Percentiles rank a stretch among this genome's conserved stretches.
Conservation (phyloP, 495 filamentous ascomycete genomes). For the Niebla homalea region DNA sequence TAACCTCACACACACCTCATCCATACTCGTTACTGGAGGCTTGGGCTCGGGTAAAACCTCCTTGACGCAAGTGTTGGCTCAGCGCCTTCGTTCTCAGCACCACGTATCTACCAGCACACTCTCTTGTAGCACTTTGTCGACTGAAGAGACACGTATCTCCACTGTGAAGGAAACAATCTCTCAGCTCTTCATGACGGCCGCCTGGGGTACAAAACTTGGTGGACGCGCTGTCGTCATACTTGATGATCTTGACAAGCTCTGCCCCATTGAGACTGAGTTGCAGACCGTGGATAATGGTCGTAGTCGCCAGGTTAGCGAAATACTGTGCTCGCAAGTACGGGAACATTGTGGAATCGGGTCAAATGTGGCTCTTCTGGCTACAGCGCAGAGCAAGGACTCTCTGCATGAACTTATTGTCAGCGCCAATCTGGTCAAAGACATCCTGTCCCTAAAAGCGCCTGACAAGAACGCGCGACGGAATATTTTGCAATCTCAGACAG, state of each 20-base stretch:
- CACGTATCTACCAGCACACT: conserved; percentile 72
- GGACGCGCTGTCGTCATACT: conserved; percentile 73
- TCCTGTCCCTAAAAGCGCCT: conserved; percentile 73
- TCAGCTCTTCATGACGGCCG: conserved; percentile 71
- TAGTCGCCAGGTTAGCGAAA: conserved; percentile 82
- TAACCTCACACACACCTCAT: conserved; percentile 71
- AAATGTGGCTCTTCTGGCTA: conserved; percentile 77
- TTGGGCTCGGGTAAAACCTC: conserved; percentile 82
- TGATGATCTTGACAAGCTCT: conserved; percentile 86
- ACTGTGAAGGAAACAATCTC: conserved; percentile 80
- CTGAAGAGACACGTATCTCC: conserved; percentile 74
- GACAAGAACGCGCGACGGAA: conserved; percentile 80
- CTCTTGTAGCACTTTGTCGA: conserved; percentile 68
- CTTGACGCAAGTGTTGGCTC: conserved; percentile 51
- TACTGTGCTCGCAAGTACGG: conserved; percentile 66
- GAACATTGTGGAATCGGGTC: conserved; percentile 66
- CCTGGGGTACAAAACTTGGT: conserved; percentile 76
- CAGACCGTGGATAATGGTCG: conserved; percentile 87
- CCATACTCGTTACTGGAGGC: conserved; percentile 76
- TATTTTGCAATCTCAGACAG: conserved; percentile 57
- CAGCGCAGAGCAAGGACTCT: conserved; percentile 81
- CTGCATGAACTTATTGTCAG: conserved; percentile 68
- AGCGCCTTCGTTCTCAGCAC: conserved; percentile 47
- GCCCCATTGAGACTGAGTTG: conserved; percentile 82
- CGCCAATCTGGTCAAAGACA: conserved; percentile 68